Base-by-base conservation (phyloP, 768 basidiomycete genomes). In the Tylopilus vinaceipallidus region DNA sequence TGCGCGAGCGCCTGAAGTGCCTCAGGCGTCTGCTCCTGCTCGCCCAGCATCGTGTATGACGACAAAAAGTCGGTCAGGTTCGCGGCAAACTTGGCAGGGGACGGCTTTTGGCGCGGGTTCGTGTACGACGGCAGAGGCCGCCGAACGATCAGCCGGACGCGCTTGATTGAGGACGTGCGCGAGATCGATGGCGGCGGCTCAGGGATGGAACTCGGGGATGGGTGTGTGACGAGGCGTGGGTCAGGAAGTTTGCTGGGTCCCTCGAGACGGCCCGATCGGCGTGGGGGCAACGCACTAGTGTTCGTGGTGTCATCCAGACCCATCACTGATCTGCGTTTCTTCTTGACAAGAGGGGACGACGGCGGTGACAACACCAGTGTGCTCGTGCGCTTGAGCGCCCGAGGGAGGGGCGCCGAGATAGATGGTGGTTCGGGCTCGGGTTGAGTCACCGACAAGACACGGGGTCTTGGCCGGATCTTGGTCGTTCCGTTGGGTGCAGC, bases 81-180 rank as follows among this genome's bases (percentile, higher is more conserved):
- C 1, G 74, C 72, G 13, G 74, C 74, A 57, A 78, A 76, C 40
- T 71, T 71, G 0, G 83, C 70, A 0, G 70, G 68, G 0, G 78
- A 73, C 1, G 89, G 86, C 11, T 73, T 73, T 61, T 97, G 93
- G 12, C 62, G 63, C 0, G 87, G 91, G 64, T 85, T 79, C 12
- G 90, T 80, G 36, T 82, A 71, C 2, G 71, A 61, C 3, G 81
- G 81, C 1, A 78, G 75, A 7, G 88, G 88, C 12, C 72, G 72
- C 33, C 84, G 78, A 13, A 91, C 84, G 40, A 88, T 76, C 49
- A 87, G 73, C 6, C 66, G 80, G 41, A 90, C 74, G 45, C 88
- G 81, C 62, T 78, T 83, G 49, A 89, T 75, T 26, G 61, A 62
- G 0, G 63, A 52, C 19, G 53, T 53, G 23, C 53, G 58, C 3